phyloP scores from a whole-genome alignment of 2,329 filamentous ascomycete genomes.

The Claviceps paspali region DNA sequence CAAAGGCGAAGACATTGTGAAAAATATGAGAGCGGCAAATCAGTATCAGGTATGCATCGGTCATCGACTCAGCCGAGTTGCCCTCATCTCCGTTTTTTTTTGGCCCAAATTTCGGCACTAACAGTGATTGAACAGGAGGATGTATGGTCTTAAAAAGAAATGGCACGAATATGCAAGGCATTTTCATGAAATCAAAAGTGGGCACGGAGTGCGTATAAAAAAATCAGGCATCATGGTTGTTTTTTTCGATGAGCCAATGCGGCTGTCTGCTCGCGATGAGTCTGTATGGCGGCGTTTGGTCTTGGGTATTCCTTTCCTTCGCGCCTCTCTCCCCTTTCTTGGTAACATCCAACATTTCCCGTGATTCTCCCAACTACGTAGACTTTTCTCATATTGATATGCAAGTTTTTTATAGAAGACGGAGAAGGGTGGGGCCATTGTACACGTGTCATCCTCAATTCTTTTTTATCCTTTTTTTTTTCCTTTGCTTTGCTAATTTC shows the following conservation, averaged over 20 bases:
- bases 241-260: neutral
- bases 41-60: slow-evolving; percentile 71
- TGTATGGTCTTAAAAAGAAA: slow-evolving; percentile 44
- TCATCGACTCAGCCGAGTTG: neutral
- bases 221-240: neutral
- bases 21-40: slow-evolving; percentile 87
- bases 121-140: slow-evolving; percentile 38
- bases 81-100: neutral
- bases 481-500: neutral
- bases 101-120: neutral
- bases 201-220: no score
- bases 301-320: neutral
- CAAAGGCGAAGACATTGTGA: slow-evolving; percentile 92
- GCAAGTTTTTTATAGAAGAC: neutral
- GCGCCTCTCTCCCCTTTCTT: neutral
- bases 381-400: neutral
- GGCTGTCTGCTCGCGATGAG: neutral
- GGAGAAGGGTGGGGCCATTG: neutral
- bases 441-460: neutral
- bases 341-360: neutral
- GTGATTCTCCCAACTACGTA: neutral
- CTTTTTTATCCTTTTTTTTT: neutral
- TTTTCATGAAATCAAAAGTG: no score
- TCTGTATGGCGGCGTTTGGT: slow-evolving; percentile 4
- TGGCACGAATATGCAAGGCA: slow-evolving; percentile 2